Conservation (phyloP, 768 basidiomycete genomes). For the Mycena albidolilacea region DNA sequence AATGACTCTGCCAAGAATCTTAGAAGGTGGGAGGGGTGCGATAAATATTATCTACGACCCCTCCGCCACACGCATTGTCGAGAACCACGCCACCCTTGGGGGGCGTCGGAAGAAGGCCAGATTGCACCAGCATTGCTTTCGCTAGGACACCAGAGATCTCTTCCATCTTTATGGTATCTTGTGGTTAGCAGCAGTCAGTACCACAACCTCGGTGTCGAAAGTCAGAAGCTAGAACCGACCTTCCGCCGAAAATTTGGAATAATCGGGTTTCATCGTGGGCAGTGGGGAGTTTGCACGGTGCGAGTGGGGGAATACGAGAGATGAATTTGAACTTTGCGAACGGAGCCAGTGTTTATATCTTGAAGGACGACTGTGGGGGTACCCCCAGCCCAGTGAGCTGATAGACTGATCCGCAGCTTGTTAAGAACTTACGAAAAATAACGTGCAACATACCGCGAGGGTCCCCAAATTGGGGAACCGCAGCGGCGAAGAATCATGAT, state of each 20-base stretch:
- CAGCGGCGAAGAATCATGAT: no score
- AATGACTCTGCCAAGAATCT: slow-evolving; percentile 13
- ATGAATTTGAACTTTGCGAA: no score
- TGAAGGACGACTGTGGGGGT: no score
- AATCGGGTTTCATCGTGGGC: slow-evolving; percentile 12
- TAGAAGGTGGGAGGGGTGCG: background rate
- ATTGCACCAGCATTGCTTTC: slow-evolving; percentile 16
- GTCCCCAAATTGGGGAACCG: no score
- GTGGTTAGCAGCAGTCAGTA: background rate
- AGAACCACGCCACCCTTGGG: slow-evolving; percentile 23
- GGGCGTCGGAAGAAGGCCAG: slow-evolving; percentile 30
- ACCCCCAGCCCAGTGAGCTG: no score
- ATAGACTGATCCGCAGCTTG: no score
- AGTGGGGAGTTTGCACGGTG: no score
- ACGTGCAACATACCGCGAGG: no score
- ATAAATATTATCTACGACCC: background rate
- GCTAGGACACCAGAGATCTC: slow-evolving; percentile 25
- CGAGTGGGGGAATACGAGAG: no score
- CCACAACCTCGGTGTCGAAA: background rate
- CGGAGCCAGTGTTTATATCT: no score
- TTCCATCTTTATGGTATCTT: slow-evolving; percentile 30
- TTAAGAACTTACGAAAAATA: no score
- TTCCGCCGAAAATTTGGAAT: slow-evolving; percentile 3
- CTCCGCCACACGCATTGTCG: slow-evolving; percentile 32
- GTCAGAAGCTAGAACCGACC: background rate